Conservation (phyloP, 306 rosid genomes). For the Abrus precatorius region DNA sequence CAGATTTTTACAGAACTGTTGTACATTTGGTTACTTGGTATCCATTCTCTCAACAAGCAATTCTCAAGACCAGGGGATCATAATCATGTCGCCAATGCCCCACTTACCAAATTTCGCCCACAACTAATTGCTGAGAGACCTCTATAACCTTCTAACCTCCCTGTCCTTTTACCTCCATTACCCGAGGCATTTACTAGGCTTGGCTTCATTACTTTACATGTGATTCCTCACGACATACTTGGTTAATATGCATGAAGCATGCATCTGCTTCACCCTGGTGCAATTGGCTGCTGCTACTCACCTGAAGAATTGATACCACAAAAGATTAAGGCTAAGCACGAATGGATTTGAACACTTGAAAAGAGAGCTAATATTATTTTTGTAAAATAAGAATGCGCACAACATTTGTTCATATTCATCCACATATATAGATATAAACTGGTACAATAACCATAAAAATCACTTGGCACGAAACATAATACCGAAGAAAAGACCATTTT, state of each 20-base stretch:
- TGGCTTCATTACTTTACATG: constrained; percentile 31
- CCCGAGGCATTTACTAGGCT: constrained; percentile 35
- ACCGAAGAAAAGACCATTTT: background rate
- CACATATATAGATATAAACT: background rate
- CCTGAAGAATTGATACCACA: constrained; percentile 46
- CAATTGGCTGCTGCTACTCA: constrained; percentile 45
- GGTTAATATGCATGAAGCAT: background rate
- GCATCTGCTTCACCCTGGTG: constrained; percentile 18
- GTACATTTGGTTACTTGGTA: constrained; percentile 21
- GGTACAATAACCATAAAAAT: background rate
- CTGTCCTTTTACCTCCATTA: constrained; percentile 16
- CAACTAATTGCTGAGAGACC: background rate
- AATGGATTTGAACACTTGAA: background rate
- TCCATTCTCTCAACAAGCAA: constrained; percentile 38
- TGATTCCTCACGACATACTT: constrained; percentile 16
- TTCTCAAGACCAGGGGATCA: constrained; percentile 3
- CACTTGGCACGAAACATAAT: background rate
- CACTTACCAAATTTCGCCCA: constrained; percentile 2
- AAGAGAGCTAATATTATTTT: constrained; percentile 3
- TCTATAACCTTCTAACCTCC: background rate
- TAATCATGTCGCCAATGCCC: constrained; percentile 25
- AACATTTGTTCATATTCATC: constrained; percentile 9
- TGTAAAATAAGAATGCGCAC: background rate
- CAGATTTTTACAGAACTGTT: constrained; percentile 44
- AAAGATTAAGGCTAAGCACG: constrained; percentile 21